Base-by-base conservation (phyloP, 805 yeast genomes). In the Kluyveromyces starmeri region DNA sequence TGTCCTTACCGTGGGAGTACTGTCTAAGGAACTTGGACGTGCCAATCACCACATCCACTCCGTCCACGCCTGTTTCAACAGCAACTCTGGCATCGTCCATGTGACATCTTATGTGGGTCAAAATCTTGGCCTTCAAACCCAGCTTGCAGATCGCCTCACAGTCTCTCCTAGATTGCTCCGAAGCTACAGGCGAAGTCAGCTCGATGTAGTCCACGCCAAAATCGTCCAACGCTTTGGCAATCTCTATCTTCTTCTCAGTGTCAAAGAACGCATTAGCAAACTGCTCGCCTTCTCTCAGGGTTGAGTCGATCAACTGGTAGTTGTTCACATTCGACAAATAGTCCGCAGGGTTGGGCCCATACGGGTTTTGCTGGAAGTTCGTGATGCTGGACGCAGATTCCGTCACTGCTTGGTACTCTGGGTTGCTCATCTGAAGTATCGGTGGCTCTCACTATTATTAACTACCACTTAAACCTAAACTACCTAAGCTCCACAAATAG, bases 41-140 rank as follows among this genome's bases (percentile, higher is more conserved):
- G 45, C 97, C 97, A 62, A 89, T 89, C 40, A 89, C 96, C 38
- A 89, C 96, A 66, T 92, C 96, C 43, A 89, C 97, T 65, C 97
- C 98, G 59, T 92, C 97, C 35, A 92, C 98, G 59, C 98, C 97
- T 25, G 97, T 89, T 55, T 84, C 92, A 31, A 89, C 98, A 5
- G 98, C 98, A 40, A 92, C 83, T 51, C 80, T 73, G 38, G 97
- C 98, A 55, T 92, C 98, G 62, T 89, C 97, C 96, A 89, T 89
- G 66, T 89, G 96, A 65, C 98, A 89, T 64, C 97, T 77, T 48
- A 92, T 92, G 62, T 89, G 97, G 32, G 98, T 89, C 48, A 89
- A 73, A 45, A 92, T 85, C 69, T 92, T 89, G 45, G 96, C 89
- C 67, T 83, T 85, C 60, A 89, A 75, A 8, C 97, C 97, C 48